phyloP scores from a whole-genome alignment of 2,329 filamentous ascomycete species.

The Fusarium liriodendri region DNA sequence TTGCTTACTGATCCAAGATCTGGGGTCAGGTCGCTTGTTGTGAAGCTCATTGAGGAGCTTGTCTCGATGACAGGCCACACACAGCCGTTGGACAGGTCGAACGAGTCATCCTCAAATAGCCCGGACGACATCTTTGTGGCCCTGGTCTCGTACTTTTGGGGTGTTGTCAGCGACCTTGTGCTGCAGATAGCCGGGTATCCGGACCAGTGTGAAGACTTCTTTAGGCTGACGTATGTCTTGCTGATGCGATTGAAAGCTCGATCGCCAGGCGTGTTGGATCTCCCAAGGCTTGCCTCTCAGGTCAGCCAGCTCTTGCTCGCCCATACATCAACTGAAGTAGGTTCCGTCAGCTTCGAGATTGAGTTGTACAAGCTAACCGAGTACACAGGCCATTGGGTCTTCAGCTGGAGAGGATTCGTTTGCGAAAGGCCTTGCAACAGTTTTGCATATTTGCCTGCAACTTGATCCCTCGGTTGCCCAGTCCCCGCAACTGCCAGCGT shows the following conservation, averaged over 20 bases:
- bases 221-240: slow-evolving; percentile 55
- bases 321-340: slow-evolving; percentile 56
- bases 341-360: background rate
- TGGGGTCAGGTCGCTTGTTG: slow-evolving; percentile 45
- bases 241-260: slow-evolving; percentile 49
- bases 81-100: background rate
- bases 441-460: slow-evolving; percentile 48
- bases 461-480: slow-evolving; percentile 40
- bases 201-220: slow-evolving; percentile 57
- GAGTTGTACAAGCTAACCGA: slow-evolving; percentile 4
- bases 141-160: slow-evolving; percentile 44
- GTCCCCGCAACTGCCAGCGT: slow-evolving; percentile 43
- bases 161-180: slow-evolving; percentile 49
- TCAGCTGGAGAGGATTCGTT: slow-evolving; percentile 43
- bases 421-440: slow-evolving; percentile 44
- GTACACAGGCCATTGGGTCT: slow-evolving; percentile 43
- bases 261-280: slow-evolving; percentile 45
- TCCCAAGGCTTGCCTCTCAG: slow-evolving; percentile 45
- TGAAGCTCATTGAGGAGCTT: slow-evolving; percentile 49
- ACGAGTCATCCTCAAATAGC: background rate
- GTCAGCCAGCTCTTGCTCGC: slow-evolving; percentile 50
- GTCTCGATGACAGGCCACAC: slow-evolving; percentile 19
- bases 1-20: slow-evolving; percentile 45
- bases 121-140: slow-evolving; percentile 25
- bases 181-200: slow-evolving; percentile 46